A percentile compares a stretch with the other conserved stretches of the same genome.
Evolutionary conservation across 371 early-diverging fungal genomes (phyloP).

Genomic region (Mucor plumbeus): DNA sequence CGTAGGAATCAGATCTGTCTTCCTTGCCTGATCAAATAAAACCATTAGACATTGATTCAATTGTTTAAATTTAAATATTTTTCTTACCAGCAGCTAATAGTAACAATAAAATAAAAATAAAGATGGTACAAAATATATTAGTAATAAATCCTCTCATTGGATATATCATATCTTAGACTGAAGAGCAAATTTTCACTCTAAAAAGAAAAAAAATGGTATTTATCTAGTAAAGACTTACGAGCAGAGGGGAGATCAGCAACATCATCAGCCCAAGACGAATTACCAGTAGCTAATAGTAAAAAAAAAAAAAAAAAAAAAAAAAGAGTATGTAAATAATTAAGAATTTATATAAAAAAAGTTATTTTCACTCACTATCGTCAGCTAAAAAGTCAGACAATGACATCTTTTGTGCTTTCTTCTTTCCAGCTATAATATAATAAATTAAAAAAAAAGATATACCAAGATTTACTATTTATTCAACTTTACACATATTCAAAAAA

Average conservation of each 20-base stretch:
- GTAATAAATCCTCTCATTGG: conserved; percentile 10
- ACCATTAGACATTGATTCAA: not conserved
- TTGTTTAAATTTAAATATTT: not conserved
- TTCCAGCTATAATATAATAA: conserved; percentile 52
- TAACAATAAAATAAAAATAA: not conserved
- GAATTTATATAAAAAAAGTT: not conserved
- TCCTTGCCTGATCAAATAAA: conserved; percentile 20
- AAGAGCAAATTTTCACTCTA: not conserved
- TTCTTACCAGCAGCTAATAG: conserved; percentile 47
- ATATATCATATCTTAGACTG: not conserved
- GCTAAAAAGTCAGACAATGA: conserved; percentile 79
- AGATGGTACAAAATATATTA: conserved; percentile 12
- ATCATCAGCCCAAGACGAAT: conserved; percentile 91
- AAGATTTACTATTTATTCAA: conserved; percentile 11
- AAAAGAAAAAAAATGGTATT: not conserved
- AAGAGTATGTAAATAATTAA: conserved; percentile 10
- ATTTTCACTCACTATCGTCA: conserved; percentile 60
- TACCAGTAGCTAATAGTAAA: conserved; percentile 53
- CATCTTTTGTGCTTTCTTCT: conserved; percentile 82
- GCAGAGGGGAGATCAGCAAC: conserved; percentile 87
- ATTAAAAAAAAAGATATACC: not conserved
- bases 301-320: conserved; percentile 17
- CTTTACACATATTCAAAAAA: conserved; percentile 7
- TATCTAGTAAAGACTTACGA: conserved; percentile 61
- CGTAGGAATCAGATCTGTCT: conserved; percentile 22